A percentile compares a stretch with the other conserved stretches of the same genome.
These are phyloP conservation scores for Alternaria gaisen DNA, from an alignment of 2,329 filamentous ascomycete species.

Conservation along the genomic window DNA sequence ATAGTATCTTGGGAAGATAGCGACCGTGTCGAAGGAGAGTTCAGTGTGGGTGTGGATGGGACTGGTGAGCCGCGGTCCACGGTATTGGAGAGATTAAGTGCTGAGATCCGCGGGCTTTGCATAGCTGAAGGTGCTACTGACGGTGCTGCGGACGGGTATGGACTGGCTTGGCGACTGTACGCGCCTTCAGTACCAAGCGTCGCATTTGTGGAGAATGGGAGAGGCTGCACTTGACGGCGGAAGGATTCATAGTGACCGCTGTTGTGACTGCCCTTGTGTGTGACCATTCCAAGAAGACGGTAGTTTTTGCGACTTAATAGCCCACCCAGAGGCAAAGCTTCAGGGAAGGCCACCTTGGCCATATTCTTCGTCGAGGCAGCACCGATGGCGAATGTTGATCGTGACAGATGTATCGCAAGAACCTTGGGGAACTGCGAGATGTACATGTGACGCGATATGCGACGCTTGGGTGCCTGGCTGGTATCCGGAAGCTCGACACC, in stretches of 20 bases:
- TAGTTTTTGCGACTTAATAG: conserved; percentile 81
- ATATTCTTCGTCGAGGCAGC: conserved; percentile 88
- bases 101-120: conserved; percentile 58
- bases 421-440: conserved; percentile 90
- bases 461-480: conserved; percentile 78
- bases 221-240: conserved; percentile 79
- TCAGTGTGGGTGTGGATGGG: conserved; percentile 32
- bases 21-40: conserved; percentile 45
- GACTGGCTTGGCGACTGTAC: conserved; percentile 70
- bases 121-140: conserved; percentile 49
- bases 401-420: conserved; percentile 88
- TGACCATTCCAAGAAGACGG: conserved; percentile 85
- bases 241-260: conserved; percentile 98
- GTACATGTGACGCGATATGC: conserved; percentile 86
- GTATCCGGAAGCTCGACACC: conserved; percentile 78
- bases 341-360: conserved; percentile 92
- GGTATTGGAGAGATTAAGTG: conserved; percentile 37
- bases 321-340: conserved; percentile 82
- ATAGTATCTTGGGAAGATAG: conserved; percentile 48
- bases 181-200: conserved; percentile 78
- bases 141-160: conserved; percentile 54
- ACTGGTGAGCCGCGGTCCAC: conserved; percentile 39
- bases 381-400: conserved; percentile 86
- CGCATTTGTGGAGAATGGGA: conserved; percentile 83
- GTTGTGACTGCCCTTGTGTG: conserved; percentile 93